Evolutionary conservation across 208 protist genomes (phyloP).

Genomic region (Trypanosoma melophagium): DNA sequence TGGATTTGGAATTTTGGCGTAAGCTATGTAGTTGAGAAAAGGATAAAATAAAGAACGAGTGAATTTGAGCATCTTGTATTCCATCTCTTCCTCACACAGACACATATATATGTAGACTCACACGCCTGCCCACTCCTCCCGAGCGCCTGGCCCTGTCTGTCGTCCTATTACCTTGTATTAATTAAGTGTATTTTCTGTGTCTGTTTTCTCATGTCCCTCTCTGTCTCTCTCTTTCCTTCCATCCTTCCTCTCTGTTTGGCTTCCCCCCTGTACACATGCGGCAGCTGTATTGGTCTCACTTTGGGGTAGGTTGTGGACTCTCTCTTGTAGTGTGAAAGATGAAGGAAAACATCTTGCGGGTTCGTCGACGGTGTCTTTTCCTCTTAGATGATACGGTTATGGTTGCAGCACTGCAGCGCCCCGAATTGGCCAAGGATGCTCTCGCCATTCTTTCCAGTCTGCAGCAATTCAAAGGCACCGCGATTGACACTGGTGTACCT

Average conservation of each 20-base stretch:
- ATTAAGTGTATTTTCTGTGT: slow-evolving; percentile 1
- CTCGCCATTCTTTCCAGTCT: slow-evolving; percentile 8
- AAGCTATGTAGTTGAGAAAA: slow-evolving; percentile 24
- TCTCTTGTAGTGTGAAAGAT: slow-evolving; percentile 7
- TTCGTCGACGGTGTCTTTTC: slow-evolving; percentile 73
- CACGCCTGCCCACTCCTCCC: too few species aligned
- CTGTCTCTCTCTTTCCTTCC: slow-evolving; percentile 4
- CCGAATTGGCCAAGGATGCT: neutral
- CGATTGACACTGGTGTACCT: neutral
- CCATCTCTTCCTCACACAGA: neutral
- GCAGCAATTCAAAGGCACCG: neutral
- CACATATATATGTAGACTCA: slow-evolving; percentile 4
- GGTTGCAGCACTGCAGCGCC: slow-evolving; percentile 2
- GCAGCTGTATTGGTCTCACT: too few species aligned
- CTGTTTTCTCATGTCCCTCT: slow-evolving; percentile 10
- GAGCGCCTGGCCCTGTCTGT: too few species aligned
- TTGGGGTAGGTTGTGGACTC: neutral
- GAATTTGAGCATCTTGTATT: neutral
- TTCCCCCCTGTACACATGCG: too few species aligned
- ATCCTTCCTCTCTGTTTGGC: neutral
- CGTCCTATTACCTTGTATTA: neutral
- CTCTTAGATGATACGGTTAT: slow-evolving; percentile 48
- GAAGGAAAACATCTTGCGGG: slow-evolving; percentile 31
- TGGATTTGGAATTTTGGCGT: slow-evolving; percentile 32
- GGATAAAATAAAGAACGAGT: neutral